A percentile compares a stretch with the other conserved stretches of the same genome.
phyloP scores from a whole-genome alignment of 768 basidiomycete species.

The Suillus cothurnatus region DNA sequence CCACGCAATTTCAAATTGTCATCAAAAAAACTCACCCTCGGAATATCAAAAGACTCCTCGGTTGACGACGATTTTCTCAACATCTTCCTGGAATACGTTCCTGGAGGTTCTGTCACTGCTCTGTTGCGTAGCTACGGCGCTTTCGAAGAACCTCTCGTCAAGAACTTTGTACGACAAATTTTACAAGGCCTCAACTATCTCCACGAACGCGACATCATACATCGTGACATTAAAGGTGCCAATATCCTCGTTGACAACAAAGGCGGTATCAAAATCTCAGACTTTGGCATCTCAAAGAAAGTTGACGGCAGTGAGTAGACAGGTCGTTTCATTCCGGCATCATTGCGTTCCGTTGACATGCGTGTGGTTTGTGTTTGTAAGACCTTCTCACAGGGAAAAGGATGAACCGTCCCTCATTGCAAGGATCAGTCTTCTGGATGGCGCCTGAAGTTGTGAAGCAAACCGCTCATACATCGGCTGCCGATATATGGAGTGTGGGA shows the following conservation, averaged over 20 bases:
- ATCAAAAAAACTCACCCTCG: not conserved
- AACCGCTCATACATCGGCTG: constrained; percentile 86
- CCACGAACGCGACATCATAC: constrained; percentile 99
- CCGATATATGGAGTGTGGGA: constrained; percentile 96
- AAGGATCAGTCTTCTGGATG: constrained; percentile 99
- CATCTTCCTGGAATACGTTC: constrained; percentile 97
- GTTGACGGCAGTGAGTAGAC: constrained; percentile 87
- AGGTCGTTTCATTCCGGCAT: not conserved
- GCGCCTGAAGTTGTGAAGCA: constrained; percentile 98
- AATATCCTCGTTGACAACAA: constrained; percentile 99
- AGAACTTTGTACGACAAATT: constrained; percentile 92
- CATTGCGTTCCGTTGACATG: constrained; percentile 36
- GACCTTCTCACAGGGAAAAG: constrained; percentile 60
- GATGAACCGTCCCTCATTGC: constrained; percentile 87
- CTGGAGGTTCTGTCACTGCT: constrained; percentile 91
- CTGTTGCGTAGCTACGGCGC: constrained; percentile 89
- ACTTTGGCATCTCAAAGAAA: constrained; percentile 97
- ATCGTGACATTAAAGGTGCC: constrained; percentile 98
- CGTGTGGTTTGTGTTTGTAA: constrained; percentile 16
- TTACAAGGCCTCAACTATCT: constrained; percentile 87
- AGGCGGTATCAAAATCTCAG: constrained; percentile 95
- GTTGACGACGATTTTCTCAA: constrained; percentile 89
- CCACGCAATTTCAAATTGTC: not conserved
- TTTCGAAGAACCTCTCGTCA: constrained; percentile 90
- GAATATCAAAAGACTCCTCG: constrained; percentile 81